Base-by-base conservation (phyloP, 257 asterid species). In the Przewalskia tangutica region DNA sequence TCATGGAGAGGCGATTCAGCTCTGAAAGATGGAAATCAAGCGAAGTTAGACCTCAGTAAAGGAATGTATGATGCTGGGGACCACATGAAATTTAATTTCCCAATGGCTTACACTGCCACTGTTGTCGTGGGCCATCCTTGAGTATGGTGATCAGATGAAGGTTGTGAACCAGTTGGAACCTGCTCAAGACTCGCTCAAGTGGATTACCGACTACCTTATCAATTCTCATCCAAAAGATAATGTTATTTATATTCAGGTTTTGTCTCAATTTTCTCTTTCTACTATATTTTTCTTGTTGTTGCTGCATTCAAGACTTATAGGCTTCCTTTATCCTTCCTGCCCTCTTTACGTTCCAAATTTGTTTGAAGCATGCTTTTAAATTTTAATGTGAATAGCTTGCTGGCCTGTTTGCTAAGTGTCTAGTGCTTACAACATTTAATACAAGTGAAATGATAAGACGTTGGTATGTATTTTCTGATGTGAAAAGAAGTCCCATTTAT, bases 51-150 rank as follows among this genome's bases (percentile, higher is more conserved):
- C 87, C 97, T 95, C 9, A 92, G 97, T 0, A 94, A 89, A 86
- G 99, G 99, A 13, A 89, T 95, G 97, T 95, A 88, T 54, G 98
- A 95, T 83, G 98, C 98, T 0, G 99, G 99, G 4, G 97, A 95
- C 77, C 91, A 88, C 83, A 85, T 95, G 88, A 95, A 95, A 84
- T 95, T 95, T 70, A 90, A 91, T 3, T 93, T 95, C 83, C 99
- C 99, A 0, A 84, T 95, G 97, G 99, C 99, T 10, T 95, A 85
- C 91, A 95, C 99, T 0, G 98, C 97, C 16, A 90, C 98, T 0
- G 91, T 38, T 95, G 65, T 95, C 99, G 0, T 95, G 99, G 99
- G 83, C 93, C 6, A 95, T 95, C 53, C 98, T 95, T 2, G 98
- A 95, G 84, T 91, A 92, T 51, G 97, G 99, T 3, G 87, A 84